phyloP scores from a whole-genome alignment of 306 rosid species.

The Leucaena leucocephala region DNA sequence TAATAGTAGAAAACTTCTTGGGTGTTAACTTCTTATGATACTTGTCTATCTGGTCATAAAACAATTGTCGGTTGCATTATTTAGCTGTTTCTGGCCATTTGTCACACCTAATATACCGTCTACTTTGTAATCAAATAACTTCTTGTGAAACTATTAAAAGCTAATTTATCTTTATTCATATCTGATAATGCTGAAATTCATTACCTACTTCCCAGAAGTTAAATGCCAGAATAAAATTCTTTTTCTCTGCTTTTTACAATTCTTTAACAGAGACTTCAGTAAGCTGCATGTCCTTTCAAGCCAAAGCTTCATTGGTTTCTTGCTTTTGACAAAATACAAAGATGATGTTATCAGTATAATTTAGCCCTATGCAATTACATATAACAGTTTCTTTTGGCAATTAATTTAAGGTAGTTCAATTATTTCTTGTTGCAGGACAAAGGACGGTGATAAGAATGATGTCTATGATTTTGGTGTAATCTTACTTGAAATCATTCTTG shows the following conservation, averaged over 20 bases:
- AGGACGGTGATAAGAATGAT: constrained; percentile 73
- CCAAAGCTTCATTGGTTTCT: not conserved
- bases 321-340: not conserved
- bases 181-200: not conserved
- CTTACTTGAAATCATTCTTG: constrained; percentile 81
- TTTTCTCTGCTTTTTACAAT: not conserved
- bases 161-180: not conserved
- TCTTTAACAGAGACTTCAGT: not conserved
- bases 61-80: not conserved
- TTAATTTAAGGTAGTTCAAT: constrained; percentile 9
- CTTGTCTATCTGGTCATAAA: not conserved
- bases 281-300: not conserved
- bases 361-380: not conserved
- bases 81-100: not conserved
- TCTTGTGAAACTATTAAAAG: not conserved
- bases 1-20: not conserved
- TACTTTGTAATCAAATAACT: not conserved
- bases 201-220: not conserved
- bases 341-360: constrained; percentile 1
- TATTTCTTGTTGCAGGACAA: constrained; percentile 48
- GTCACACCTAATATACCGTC: not conserved
- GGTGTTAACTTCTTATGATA: not conserved
- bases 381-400: not conserved
- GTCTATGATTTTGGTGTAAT: constrained; percentile 87
- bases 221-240: not conserved